Evolutionary conservation across 768 basidiomycete species (phyloP).

Genomic region (Lactarius sp.): DNA sequence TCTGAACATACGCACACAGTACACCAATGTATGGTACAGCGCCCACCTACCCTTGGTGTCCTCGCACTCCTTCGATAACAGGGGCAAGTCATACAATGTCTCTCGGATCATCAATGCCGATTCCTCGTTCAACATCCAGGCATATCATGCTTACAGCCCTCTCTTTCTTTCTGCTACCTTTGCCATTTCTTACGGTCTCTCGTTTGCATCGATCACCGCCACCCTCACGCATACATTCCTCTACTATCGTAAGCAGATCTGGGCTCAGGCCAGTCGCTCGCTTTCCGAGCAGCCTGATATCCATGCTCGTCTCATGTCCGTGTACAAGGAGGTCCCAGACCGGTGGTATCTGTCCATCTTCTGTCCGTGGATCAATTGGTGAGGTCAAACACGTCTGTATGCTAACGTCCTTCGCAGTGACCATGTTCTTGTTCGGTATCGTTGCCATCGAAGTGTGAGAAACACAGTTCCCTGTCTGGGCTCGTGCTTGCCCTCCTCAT

Average conservation of each 20-base stretch:
- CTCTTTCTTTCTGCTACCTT: constrained; percentile 47
- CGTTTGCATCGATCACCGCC: constrained; percentile 47
- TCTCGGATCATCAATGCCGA: constrained; percentile 49
- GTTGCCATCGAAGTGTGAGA: constrained; percentile 68
- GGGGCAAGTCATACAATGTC: constrained; percentile 53
- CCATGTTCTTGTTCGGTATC: constrained; percentile 65
- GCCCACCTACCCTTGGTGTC: constrained; percentile 47
- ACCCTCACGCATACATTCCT: constrained; percentile 66
- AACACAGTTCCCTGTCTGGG: constrained; percentile 71
- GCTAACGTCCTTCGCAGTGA: constrained; percentile 27
- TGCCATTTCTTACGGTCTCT: constrained; percentile 69
- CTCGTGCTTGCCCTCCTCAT: constrained; percentile 68
- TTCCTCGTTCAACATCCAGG: constrained; percentile 49
- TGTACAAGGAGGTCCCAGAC: background rate
- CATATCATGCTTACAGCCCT: constrained; percentile 54
- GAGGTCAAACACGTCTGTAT: background rate
- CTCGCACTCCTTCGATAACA: constrained; percentile 59
- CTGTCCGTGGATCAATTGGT: constrained; percentile 20
- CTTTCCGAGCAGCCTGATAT: constrained; percentile 79
- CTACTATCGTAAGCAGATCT: constrained; percentile 76
- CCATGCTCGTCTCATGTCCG: constrained; percentile 41
- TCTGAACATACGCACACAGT: constrained; percentile 30
- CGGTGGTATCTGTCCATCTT: constrained; percentile 40
- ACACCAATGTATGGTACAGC: constrained; percentile 53
- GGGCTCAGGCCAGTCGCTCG: constrained; percentile 61